phyloP scores from a whole-genome alignment of 1,284 basidiomycete genomes.

The Ceratobasidium sp. region DNA sequence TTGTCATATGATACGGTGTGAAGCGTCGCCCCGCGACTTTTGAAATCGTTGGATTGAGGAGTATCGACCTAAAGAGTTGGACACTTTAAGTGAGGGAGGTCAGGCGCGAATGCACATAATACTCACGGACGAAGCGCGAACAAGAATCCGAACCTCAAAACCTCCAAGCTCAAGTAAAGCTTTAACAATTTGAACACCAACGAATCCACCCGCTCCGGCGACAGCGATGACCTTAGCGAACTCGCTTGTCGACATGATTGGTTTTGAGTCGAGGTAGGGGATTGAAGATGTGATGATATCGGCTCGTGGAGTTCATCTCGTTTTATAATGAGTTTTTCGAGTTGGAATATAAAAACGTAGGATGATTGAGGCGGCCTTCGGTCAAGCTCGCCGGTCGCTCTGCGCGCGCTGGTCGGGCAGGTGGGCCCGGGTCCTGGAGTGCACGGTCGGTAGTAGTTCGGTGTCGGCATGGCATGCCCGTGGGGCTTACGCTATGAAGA shows the following conservation, averaged over 20 bases:
- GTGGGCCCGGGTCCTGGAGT: no score
- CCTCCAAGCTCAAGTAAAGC: background rate
- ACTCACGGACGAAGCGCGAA: background rate
- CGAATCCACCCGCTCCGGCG: slow-evolving; percentile 12
- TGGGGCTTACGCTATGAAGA: no score
- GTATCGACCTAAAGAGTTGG: background rate
- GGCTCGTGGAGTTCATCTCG: no score
- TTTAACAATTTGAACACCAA: background rate
- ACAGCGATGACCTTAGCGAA: slow-evolving; percentile 13
- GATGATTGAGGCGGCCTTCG: no score
- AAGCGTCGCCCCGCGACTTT: background rate
- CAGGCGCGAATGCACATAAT: background rate
- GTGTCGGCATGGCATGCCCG: no score
- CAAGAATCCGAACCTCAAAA: background rate
- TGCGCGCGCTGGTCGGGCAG: no score
- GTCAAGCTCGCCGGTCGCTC: no score
- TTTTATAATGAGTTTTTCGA: no score
- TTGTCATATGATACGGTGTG: slow-evolving; percentile 10
- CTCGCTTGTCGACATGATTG: background rate
- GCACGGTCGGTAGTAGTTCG: no score
- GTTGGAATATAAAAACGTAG: no score
- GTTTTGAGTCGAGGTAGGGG: no score
- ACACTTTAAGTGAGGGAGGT: background rate
- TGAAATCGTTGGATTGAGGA: background rate
- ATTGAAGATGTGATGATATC: no score